A percentile compares a stretch with the other conserved stretches of the same genome.
phyloP scores from a whole-genome alignment of 441 rosid species.

The Bocquillonia castaneifolia region DNA sequence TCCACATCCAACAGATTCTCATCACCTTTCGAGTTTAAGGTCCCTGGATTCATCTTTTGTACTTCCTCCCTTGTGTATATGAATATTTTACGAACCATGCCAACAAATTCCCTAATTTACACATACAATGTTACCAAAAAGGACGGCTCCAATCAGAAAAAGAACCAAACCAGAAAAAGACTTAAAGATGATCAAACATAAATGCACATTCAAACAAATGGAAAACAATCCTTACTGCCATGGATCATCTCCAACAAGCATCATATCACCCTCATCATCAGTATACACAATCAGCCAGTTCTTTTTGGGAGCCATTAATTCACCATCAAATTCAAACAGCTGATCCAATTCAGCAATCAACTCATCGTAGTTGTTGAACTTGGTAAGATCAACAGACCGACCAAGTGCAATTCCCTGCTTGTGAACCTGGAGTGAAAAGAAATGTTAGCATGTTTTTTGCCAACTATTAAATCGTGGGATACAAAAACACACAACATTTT shows the following conservation, averaged over 20 bases:
- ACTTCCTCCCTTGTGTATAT: conserved; percentile 89
- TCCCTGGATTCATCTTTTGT: conserved; percentile 72
- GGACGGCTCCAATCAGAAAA: too few species aligned
- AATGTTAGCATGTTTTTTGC: not conserved
- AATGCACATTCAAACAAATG: not conserved
- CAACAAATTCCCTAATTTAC: conserved; percentile 74
- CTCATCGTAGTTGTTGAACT: conserved; percentile 70
- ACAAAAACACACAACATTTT: not conserved
- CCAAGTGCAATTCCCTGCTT: conserved; percentile 94
- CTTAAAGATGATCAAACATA: not conserved
- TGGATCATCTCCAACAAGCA: conserved; percentile 99
- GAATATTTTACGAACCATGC: conserved; percentile 84
- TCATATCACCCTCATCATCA: conserved; percentile 95
- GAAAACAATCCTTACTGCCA: conserved; percentile 71
- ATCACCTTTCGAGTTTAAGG: conserved; percentile 44
- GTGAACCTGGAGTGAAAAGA: conserved; percentile 50
- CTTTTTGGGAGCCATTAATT: conserved; percentile 55
- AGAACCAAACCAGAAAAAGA: not conserved
- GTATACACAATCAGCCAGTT: conserved; percentile 82
- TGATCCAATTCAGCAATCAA: conserved; percentile 76
- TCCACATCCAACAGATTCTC: conserved; percentile 40
- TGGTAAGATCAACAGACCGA: conserved; percentile 88
- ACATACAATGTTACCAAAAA: conserved; percentile 5
- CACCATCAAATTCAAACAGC: conserved; percentile 83
- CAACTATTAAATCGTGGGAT: not conserved